Evolutionary conservation across 306 rosid genomes (phyloP).

Genomic region (Vicia sativa): DNA sequence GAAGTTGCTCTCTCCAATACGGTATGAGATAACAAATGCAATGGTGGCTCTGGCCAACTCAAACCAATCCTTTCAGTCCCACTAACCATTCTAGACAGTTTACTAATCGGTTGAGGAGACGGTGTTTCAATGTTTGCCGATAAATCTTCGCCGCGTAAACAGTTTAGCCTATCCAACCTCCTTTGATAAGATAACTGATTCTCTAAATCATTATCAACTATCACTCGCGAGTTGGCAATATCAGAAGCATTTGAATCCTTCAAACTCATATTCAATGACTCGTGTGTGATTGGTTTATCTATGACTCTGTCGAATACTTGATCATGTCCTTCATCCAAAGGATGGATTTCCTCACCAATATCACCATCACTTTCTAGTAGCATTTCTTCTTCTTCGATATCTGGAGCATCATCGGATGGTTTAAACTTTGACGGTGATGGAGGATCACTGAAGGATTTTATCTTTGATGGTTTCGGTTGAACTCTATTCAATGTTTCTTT

Average conservation of each 20-base stretch:
- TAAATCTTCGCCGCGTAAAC: constrained; percentile 50
- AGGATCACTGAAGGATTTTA: constrained; percentile 89
- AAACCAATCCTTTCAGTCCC: constrained; percentile 84
- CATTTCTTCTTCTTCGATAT: constrained; percentile 68
- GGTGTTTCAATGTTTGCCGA: constrained; percentile 42
- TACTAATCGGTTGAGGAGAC: constrained; percentile 41
- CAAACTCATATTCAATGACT: constrained; percentile 33
- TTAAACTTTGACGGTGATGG: constrained; percentile 89
- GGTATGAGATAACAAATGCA: constrained; percentile 58
- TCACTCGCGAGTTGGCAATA: not conserved
- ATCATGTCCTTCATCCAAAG: constrained; percentile 59
- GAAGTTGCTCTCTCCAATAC: constrained; percentile 61
- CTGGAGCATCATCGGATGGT: constrained; percentile 62
- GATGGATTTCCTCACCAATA: constrained; percentile 81
- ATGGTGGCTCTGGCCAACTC: constrained; percentile 90
- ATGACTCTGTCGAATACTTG: constrained; percentile 39
- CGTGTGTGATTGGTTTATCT: constrained; percentile 35
- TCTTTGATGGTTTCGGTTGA: constrained; percentile 51
- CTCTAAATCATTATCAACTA: constrained; percentile 38
- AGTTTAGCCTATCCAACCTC: constrained; percentile 68
- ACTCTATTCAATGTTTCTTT: constrained; percentile 73
- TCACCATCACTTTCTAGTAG: constrained; percentile 77
- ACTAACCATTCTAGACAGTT: constrained; percentile 69
- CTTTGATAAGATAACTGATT: constrained; percentile 60
- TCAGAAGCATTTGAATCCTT: constrained; percentile 47